Evolutionary conservation across 2,329 filamentous ascomycete species (phyloP).

Genomic region (Waltergamsia citrina): DNA sequence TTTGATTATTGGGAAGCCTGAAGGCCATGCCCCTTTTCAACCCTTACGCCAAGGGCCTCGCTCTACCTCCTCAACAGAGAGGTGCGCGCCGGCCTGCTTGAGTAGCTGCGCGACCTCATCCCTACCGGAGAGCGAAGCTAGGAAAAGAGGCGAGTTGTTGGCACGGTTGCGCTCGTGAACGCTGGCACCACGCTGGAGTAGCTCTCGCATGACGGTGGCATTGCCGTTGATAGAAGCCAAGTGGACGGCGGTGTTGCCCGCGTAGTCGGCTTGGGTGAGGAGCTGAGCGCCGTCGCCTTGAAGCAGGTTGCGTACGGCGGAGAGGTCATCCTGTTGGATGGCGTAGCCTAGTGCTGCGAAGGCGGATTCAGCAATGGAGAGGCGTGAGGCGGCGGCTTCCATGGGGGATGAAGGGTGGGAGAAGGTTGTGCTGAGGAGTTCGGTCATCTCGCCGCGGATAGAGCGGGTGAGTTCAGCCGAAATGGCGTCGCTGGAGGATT

Average conservation of each 20-base stretch:
- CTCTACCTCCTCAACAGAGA: conserved; percentile 34
- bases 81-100: conserved; percentile 47
- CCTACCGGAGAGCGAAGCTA: conserved; percentile 50
- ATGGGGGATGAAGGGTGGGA: conserved; percentile 56
- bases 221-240: conserved; percentile 46
- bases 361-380: conserved; percentile 48
- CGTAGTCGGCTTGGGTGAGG: conserved; percentile 69
- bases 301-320: conserved; percentile 57
- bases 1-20: too few species aligned
- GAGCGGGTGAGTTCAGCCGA: conserved; percentile 62
- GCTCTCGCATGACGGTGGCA: conserved; percentile 44
- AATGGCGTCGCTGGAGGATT: conserved; percentile 58
- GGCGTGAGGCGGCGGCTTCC: conserved; percentile 28
- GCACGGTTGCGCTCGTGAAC: conserved; percentile 57
- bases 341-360: conserved; percentile 74
- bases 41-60: conserved; percentile 6
- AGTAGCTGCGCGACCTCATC: conserved; percentile 43
- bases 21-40: too few species aligned
- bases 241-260: conserved; percentile 63
- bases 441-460: conserved; percentile 78
- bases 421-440: conserved; percentile 63
- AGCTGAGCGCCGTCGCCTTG: conserved; percentile 55
- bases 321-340: conserved; percentile 61
- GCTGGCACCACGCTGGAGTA: conserved; percentile 53
- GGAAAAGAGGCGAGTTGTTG: conserved; percentile 56